Evolutionary conservation across 2,329 filamentous ascomycete genomes (phyloP).

Genomic region (Aspergillus ochraceus): DNA sequence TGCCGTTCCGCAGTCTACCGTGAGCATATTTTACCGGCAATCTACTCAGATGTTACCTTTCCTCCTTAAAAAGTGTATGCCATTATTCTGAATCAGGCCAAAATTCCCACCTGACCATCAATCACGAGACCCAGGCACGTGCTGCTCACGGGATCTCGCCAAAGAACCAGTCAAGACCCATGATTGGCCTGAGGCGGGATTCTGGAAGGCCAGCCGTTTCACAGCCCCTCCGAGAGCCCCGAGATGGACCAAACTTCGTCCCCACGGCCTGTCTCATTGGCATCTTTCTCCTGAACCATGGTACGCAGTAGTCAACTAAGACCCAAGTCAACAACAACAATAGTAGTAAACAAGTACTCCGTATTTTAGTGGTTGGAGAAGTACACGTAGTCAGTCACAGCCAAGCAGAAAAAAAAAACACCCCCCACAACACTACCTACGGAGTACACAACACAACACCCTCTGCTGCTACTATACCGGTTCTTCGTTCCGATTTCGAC

Average conservation of each 20-base stretch:
- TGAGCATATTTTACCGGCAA: too few relatives aligned
- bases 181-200: not conserved
- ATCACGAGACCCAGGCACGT: not conserved
- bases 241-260: not conserved
- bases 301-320: not conserved
- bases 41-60: too few relatives aligned
- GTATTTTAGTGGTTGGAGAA: not conserved
- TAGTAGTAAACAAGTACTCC: not conserved
- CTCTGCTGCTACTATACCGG: not conserved
- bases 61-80: too few relatives aligned
- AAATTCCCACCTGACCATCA: not conserved
- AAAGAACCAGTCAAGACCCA: not conserved
- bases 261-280: not conserved
- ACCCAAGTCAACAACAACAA: not conserved
- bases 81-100: too few relatives aligned
- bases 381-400: not conserved
- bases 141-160: not conserved
- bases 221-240: not conserved
- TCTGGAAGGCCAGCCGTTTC: not conserved
- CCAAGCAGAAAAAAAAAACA: not conserved
- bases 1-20: not conserved
- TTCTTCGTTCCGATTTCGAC: not conserved
- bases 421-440: not conserved
- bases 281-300: not conserved
- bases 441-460: too few relatives aligned